Conservation (phyloP, 129 eudicot genomes). For the Centrapalus pauciflorus region DNA sequence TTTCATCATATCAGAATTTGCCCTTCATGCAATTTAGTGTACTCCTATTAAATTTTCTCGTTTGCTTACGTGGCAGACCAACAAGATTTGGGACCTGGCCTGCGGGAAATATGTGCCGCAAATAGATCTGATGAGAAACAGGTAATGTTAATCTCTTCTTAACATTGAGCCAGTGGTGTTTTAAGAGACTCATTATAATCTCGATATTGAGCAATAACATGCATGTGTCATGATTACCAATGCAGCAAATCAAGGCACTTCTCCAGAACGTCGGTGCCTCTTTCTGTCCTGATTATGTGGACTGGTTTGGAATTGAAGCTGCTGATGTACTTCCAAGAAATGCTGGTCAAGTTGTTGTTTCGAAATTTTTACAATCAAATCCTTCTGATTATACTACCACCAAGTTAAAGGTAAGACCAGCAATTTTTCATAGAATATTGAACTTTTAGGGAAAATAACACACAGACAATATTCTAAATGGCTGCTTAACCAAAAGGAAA, state of each 20-base stretch:
- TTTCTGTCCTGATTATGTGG: conserved; percentile 74
- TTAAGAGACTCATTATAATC: not conserved
- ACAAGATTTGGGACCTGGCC: conserved; percentile 61
- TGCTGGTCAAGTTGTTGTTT: conserved; percentile 61
- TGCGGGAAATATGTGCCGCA: conserved; percentile 89
- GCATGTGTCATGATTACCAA: not conserved
- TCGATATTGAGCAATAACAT: not conserved
- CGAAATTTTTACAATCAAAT: conserved; percentile 73
- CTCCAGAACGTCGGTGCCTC: conserved; percentile 70
- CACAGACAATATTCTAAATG: not conserved
- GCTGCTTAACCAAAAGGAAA: not conserved
- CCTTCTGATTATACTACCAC: conserved; percentile 76
- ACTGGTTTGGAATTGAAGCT: conserved; percentile 79
- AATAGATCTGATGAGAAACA: conserved; percentile 91
- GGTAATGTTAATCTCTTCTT: conserved; percentile 27
- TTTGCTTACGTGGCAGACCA: conserved; percentile 34
- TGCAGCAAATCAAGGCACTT: conserved; percentile 97
- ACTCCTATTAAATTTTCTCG: not conserved
- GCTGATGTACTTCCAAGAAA: conserved; percentile 48
- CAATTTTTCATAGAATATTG: not conserved
- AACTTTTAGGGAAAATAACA: not conserved
- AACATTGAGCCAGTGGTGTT: not conserved
- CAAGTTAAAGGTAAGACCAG: conserved; percentile 62
- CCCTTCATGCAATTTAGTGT: conserved; percentile 6
- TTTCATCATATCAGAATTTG: too few relatives aligned